These are phyloP conservation scores for Adenanthera pavonina DNA, from an alignment of 306 rosid species.

Conservation along the genomic window DNA sequence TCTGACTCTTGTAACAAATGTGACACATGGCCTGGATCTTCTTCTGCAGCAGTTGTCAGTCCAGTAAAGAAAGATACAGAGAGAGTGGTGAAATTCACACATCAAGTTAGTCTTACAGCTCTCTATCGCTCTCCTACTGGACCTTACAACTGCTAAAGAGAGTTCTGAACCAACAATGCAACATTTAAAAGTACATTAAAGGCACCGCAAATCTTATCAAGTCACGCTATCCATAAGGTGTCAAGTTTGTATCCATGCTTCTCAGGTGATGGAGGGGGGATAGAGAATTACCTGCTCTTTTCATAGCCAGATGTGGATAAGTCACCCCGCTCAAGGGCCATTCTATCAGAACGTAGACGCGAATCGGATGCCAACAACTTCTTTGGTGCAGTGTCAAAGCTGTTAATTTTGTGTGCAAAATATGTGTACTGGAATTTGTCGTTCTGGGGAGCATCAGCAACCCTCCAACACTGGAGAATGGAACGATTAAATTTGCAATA, in stretches of 20 bases:
- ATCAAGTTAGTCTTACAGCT: background rate
- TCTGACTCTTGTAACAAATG: background rate
- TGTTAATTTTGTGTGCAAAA: conserved; percentile 95
- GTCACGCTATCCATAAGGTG: background rate
- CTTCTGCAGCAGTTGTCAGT: background rate
- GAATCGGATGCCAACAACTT: conserved; percentile 89
- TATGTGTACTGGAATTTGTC: conserved; percentile 92
- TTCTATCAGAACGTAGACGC: conserved; percentile 90
- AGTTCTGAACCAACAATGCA: background rate
- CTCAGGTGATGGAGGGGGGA: background rate
- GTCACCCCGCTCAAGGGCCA: conserved; percentile 89
- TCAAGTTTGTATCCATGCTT: too few species aligned
- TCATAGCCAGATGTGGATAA: conserved; percentile 79
- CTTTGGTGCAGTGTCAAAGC: conserved; percentile 93
- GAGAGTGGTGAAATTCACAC: background rate
- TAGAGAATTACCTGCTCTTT: conserved; percentile 67
- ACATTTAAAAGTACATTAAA: background rate
- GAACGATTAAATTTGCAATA: conserved; percentile 11
- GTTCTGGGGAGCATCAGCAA: conserved; percentile 71
- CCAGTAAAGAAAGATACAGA: background rate
- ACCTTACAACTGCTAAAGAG: background rate
- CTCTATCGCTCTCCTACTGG: background rate
- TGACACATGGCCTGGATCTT: background rate
- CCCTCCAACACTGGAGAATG: conserved; percentile 75
- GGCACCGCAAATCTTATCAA: background rate